Conservation (phyloP, 306 rosid species). For the Fagus sylvatica region DNA sequence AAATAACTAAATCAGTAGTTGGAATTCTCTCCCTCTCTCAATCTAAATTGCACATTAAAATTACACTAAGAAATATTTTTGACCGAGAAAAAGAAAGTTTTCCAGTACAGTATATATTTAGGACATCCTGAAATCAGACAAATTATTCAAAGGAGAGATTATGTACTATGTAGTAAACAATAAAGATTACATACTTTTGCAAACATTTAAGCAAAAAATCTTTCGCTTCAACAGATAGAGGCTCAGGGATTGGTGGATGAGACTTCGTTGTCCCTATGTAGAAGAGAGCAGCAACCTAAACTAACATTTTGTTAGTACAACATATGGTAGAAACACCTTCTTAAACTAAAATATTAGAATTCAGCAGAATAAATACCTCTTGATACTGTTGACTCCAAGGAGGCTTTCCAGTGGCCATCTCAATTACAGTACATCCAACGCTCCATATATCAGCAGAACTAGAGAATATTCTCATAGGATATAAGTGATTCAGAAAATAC, state of each 20-base stretch:
- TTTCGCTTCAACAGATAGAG: slow-evolving; percentile 81
- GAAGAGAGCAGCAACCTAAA: slow-evolving; percentile 97
- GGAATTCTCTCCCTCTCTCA: background rate
- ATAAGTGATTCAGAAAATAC: slow-evolving; percentile 27
- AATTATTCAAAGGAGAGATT: slow-evolving; percentile 1
- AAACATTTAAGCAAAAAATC: slow-evolving; percentile 91
- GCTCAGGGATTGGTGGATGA: slow-evolving; percentile 98
- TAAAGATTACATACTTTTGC: slow-evolving; percentile 66
- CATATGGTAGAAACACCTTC: slow-evolving; percentile 12
- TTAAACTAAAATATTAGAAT: slow-evolving; percentile 16
- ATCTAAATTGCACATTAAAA: background rate
- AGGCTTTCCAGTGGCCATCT: slow-evolving; percentile 99
- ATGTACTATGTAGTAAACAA: slow-evolving; percentile 11
- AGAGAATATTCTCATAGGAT: slow-evolving; percentile 25
- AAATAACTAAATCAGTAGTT: background rate
- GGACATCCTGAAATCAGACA: slow-evolving; percentile 8
- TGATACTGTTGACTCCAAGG: slow-evolving; percentile 99
- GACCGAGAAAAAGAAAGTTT: background rate
- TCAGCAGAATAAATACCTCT: slow-evolving; percentile 59
- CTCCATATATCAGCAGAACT: slow-evolving; percentile 99
- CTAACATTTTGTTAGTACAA: slow-evolving; percentile 39
- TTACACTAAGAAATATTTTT: slow-evolving; percentile 2
- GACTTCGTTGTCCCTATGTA: slow-evolving; percentile 96
- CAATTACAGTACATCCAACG: slow-evolving; percentile 97
- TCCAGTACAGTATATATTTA: slow-evolving; percentile 3